Base-by-base conservation (phyloP, 2,329 filamentous ascomycete species). In the Fusarium sp. region DNA sequence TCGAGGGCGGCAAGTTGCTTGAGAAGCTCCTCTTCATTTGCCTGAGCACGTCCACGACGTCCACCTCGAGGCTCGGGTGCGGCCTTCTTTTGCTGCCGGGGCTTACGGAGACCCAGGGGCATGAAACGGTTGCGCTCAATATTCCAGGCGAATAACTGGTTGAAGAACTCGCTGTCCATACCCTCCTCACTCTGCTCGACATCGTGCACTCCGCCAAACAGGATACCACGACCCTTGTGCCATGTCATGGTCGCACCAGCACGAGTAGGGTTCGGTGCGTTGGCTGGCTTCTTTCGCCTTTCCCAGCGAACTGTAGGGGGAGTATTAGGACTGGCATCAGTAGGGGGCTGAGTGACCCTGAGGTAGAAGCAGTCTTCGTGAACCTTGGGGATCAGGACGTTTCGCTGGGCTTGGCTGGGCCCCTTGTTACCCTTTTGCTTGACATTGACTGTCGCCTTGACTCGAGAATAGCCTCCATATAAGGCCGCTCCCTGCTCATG, bases 161-260 rank as follows among this genome's bases (percentile, higher is more conserved):
- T 95, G 83, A 98, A 99, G 81, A 99, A 99, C 78, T 97, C 94
- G 76, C 93, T 97, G 59, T 99, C 95, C 71, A 99, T 97, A 4
- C 92, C 93, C 78, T 99, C 96, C 77, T 97, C 94, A 69, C 88
- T 95, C 77, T 94, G 87, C 78, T 97, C 93, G 0, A 96, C 91
- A 73, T 97, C 94, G 74, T 97, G 93, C 4, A 99, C 96, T 57
- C 96, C 96, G 46, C 96, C 96, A 77, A 98, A 98, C 74, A 93
- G 82, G 62, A 99, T 95, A 1, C 96, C 96, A 65, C 96, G 89
- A 0, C 95, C 94, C 79, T 95, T 96, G 81, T 99, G 96, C 78
- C 90, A 93, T 0, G 93, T 89, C 94, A 98, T 98, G 2, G 95
- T 98, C 1, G 93, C 89, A 31, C 96, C 96, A 3, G 93, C 94